Conservation (phyloP, 176 grass and related monocot genomes). For the Carex littledalei region DNA sequence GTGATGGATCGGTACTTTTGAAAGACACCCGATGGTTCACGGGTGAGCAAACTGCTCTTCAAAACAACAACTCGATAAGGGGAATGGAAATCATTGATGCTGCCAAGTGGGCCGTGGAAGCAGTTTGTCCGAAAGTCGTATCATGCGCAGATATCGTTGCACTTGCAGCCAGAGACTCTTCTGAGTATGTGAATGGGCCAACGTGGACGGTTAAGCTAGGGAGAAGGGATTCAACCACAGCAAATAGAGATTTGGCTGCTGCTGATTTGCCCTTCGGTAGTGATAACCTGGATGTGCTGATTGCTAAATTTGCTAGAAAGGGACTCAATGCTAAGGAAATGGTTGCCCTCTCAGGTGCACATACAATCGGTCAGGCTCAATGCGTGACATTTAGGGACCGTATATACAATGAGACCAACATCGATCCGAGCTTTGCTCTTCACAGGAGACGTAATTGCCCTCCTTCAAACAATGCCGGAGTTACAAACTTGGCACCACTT, state of each 20-base stretch:
- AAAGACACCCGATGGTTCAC: slow-evolving; percentile 13
- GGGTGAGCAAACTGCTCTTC: background rate
- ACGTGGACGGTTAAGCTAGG: slow-evolving; percentile 46
- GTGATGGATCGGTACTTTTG: slow-evolving; percentile 7
- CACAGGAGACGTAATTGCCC: slow-evolving; percentile 24
- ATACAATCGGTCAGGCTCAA: slow-evolving; percentile 43
- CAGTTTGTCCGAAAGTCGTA: background rate
- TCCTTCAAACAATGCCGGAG: background rate
- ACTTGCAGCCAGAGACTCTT: slow-evolving; percentile 9
- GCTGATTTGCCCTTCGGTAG: slow-evolving; percentile 16
- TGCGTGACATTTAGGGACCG: slow-evolving; percentile 34
- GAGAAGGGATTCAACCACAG: slow-evolving; percentile 40
- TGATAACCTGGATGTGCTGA: slow-evolving; percentile 2
- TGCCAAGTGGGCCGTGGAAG: background rate
- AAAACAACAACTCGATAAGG: slow-evolving; percentile 1
- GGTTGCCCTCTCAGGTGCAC: slow-evolving; percentile 30
- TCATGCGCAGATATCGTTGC: background rate
- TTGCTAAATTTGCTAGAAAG: slow-evolving; percentile 21
- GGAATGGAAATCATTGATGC: slow-evolving; percentile 13
- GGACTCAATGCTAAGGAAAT: slow-evolving; percentile 13
- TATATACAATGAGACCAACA: slow-evolving; percentile 23
- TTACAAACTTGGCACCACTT: slow-evolving; percentile 18
- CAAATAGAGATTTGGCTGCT: slow-evolving; percentile 12
- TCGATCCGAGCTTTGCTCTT: slow-evolving; percentile 34
- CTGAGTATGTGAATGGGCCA: slow-evolving; percentile 27